Evolutionary conservation across 257 asterid genomes (phyloP), one percentile per base, ranked within the genome.

Genomic region (Echium plantagineum): DNA sequence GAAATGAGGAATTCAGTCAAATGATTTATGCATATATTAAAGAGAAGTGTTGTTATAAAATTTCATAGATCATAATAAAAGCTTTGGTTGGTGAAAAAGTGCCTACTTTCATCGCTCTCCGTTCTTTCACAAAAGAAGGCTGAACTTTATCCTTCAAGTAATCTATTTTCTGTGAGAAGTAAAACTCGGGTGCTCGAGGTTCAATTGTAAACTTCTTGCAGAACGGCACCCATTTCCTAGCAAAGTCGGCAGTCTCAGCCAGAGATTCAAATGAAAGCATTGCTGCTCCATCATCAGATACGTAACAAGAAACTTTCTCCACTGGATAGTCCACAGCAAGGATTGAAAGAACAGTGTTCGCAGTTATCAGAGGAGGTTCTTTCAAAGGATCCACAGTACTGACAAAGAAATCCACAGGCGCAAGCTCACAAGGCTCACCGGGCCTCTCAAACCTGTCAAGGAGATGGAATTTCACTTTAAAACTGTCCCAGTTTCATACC

Each of bases 91-190:
- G 38, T 52, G 47, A 18, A 18, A n/a, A 52, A 53, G 30, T 46
- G 20, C 80, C 49, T 75, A 88, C 98, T 69, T 93, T 93, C 89
- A 93, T 93, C 55, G 95, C 95, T 66, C 99, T 69, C 0, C 99
- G 94, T 71, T 93, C 99, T 84, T 89, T 93, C 69, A 93, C 99
- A 63, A 93, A 93, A n/a, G 97, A 93, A 66, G 99, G 99, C 19
- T 86, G 96, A 51, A 93, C 71, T 69, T 93, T 93, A 58, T 93
- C 99, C 81, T 84, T 93, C 77, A 93, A 73, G 82, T 93, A 93
- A 78, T 93, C 99, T 42, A 93, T 83, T 80, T 84, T 93, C 80
- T 84, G 99, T 0, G 95, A 81, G 79, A 93, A 93, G 75, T 93
- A 93, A 61, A 83, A 93, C 72, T 93, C 99, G 0, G 99, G 99